Evolutionary conservation across 1,139 yeast species (phyloP).

Genomic region (Suhomyces bribrorum): DNA sequence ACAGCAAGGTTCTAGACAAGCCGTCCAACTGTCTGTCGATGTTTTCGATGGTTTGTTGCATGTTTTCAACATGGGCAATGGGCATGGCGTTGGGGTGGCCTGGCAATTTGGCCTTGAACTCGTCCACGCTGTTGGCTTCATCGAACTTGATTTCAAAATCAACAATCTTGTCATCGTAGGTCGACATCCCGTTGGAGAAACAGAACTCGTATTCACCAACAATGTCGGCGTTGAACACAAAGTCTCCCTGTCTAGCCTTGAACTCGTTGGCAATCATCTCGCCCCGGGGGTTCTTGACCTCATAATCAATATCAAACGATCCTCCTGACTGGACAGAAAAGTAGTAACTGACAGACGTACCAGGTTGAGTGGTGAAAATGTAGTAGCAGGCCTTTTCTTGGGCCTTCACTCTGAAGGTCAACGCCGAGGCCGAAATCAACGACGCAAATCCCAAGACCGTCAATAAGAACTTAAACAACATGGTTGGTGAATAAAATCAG

Average conservation of each 20-base stretch:
- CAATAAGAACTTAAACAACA: constrained; percentile 20
- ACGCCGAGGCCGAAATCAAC: constrained; percentile 53
- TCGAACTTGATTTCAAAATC: constrained; percentile 80
- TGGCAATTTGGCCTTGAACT: constrained; percentile 67
- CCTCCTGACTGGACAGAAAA: constrained; percentile 95
- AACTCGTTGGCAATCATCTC: constrained; percentile 57
- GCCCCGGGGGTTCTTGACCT: constrained; percentile 68
- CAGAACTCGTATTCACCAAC: constrained; percentile 92
- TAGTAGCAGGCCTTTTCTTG: constrained; percentile 78
- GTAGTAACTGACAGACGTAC: constrained; percentile 72
- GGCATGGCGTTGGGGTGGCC: constrained; percentile 58
- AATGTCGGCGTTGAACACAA: constrained; percentile 65
- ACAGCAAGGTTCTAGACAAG: constrained; percentile 66
- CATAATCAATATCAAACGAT: constrained; percentile 79
- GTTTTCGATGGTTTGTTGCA: constrained; percentile 56
- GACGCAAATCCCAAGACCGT: constrained; percentile 28
- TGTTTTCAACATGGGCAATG: constrained; percentile 59
- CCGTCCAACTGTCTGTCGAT: constrained; percentile 71
- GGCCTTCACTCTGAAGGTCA: constrained; percentile 79
- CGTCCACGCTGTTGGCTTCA: constrained; percentile 38
- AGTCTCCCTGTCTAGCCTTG: constrained; percentile 84
- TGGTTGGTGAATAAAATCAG: constrained; percentile 9
- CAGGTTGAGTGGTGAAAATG: constrained; percentile 64
- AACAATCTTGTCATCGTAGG: constrained; percentile 82
- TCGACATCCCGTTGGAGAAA: constrained; percentile 83